Percentiles rank a stretch among this genome's conserved stretches.
Evolutionary conservation across 2,329 filamentous ascomycete species (phyloP).

Genomic region (Pseudogymnoascus sp.): DNA sequence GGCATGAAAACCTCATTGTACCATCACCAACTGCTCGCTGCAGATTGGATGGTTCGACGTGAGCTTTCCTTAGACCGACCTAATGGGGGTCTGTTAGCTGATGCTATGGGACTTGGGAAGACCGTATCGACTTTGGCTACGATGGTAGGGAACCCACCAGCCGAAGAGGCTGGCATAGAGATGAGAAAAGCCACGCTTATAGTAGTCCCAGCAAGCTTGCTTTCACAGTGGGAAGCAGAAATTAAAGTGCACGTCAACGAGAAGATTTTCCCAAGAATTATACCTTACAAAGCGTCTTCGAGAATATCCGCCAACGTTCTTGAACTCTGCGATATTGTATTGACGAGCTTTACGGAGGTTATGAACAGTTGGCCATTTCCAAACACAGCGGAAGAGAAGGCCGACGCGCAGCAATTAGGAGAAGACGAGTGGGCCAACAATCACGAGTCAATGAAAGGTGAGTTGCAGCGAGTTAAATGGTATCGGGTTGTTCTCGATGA

Average conservation of each 20-base stretch:
- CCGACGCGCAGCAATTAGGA: conserved; percentile 94
- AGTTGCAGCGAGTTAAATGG: conserved; percentile 35
- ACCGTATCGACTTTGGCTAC: conserved; percentile 42
- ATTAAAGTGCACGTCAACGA: conserved; percentile 18
- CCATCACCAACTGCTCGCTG: conserved; percentile 43
- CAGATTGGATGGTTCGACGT: conserved; percentile 45
- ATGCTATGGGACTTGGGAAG: conserved; percentile 59
- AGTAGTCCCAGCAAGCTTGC: conserved; percentile 22
- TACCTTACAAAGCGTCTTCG: conserved; percentile 18
- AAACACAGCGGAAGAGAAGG: conserved; percentile 77
- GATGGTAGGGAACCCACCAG: conserved; percentile 32
- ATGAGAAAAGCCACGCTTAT: conserved; percentile 23
- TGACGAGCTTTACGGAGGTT: conserved; percentile 24
- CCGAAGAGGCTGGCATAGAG: conserved; percentile 30
- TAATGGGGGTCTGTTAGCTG: conserved; percentile 48
- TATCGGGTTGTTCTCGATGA: conserved; percentile 50
- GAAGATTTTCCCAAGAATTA: conserved; percentile 17
- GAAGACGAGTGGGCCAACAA: conserved; percentile 98
- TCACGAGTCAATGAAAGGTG: conserved; percentile 49
- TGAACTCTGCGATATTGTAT: conserved; percentile 21
- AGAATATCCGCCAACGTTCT: conserved; percentile 13
- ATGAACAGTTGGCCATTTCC: conserved; percentile 70
- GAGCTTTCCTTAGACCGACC: conserved; percentile 35
- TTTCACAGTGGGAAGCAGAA: conserved; percentile 25
- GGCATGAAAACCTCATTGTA: conserved; percentile 41